Evolutionary conservation across 2,329 filamentous ascomycete genomes (phyloP).

Genomic region (Talaromyces islandicus): DNA sequence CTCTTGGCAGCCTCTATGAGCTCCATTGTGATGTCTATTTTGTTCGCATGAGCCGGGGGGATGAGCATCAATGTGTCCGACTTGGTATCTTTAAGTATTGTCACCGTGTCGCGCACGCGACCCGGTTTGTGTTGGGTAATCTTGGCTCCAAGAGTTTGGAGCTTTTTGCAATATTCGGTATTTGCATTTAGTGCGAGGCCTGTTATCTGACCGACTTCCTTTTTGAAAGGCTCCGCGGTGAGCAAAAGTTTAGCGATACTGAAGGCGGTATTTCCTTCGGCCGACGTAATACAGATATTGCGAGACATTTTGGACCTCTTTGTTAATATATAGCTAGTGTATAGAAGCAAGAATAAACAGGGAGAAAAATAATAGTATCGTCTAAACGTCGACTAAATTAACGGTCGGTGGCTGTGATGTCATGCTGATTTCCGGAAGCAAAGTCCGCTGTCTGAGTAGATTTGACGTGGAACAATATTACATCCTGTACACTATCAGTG

Average conservation of each 20-base stretch:
- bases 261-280: slow-evolving; percentile 48
- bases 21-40: slow-evolving; percentile 42
- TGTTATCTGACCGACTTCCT: slow-evolving; percentile 36
- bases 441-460: background rate
- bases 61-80: slow-evolving; percentile 47
- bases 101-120: slow-evolving; percentile 32
- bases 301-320: slow-evolving; percentile 33
- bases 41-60: slow-evolving; percentile 43
- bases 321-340: background rate
- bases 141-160: slow-evolving; percentile 36
- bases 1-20: slow-evolving; percentile 42
- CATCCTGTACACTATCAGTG: background rate
- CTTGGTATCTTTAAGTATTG: slow-evolving; percentile 36
- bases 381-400: background rate
- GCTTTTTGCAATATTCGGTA: slow-evolving; percentile 34
- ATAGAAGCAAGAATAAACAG: background rate
- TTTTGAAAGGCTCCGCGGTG: slow-evolving; percentile 37
- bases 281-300: slow-evolving; percentile 45
- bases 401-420: slow-evolving; percentile 4
- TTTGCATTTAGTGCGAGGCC: slow-evolving; percentile 38
- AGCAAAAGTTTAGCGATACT: slow-evolving; percentile 47
- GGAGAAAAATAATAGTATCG: background rate
- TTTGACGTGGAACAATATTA: background rate
- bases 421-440: slow-evolving; percentile 8
- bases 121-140: slow-evolving; percentile 41